Evolutionary conservation across 768 basidiomycete species (phyloP), one percentile per base, ranked within the genome.

Genomic region (Tricholomella constricta): DNA sequence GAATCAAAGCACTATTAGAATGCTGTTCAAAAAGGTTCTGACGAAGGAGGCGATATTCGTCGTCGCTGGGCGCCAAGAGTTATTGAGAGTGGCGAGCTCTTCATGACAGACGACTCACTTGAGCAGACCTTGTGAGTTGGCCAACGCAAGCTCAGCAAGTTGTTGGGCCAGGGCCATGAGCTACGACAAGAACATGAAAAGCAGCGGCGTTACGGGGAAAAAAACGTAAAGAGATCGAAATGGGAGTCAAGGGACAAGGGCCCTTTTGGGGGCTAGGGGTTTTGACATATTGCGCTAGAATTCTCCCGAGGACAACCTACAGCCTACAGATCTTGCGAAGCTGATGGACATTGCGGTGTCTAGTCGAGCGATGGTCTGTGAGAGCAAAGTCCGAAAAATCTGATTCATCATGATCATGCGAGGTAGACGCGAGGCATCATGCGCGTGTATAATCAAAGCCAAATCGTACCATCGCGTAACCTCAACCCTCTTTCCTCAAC

Each of bases 11-110:
- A 40, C 52, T 69, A 47, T 62, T 66, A 19, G 82, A 72, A 58
- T 82, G 78, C 36, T 82, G 79, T 65, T 87, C 81, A 61, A 89
- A 89, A 32, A 84, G 70, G 61, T 80, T 83, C 65, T 85, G 84
- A 10, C 87, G 80, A 38, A 89, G 75, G 9, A 88, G 69, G 22
- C 87, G 80, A 62, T 88, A 89, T 65, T 87, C 87, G 57, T 88
- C 84, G 66, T 89, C 86, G 61, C 88, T 89, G 67, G 25, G 23
- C 14, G 19, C 10, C 34, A 37, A 22, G 14, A 27, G 23, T 34
- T 19, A 41, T 20, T 17, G n/a, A 4, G 49, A 12, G 5, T 42
- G 4, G 11, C 17, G n/a, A 17, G 23, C 5, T 25, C 29, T 31
- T 10, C 14, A 20, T 20, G 15, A 15, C 15, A 15, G 8, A 26